Percentiles rank a stretch among this genome's conserved stretches.
Evolutionary conservation across 805 yeast genomes (phyloP).

Genomic region (Candida maesae): DNA sequence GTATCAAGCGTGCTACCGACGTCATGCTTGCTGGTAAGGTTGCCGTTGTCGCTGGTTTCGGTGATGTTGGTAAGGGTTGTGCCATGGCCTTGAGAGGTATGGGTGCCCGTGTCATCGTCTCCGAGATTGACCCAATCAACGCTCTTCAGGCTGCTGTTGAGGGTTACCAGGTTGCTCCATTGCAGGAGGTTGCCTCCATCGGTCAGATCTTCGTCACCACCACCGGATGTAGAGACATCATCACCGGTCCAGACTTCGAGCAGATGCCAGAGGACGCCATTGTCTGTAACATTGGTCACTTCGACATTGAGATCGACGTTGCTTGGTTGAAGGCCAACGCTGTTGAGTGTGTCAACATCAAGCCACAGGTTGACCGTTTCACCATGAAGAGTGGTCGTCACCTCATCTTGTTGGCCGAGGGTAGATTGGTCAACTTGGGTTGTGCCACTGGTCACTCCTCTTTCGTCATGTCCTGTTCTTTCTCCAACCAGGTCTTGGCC

Average conservation of each 20-base stretch:
- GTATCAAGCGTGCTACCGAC: conserved; percentile 99
- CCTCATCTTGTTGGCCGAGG: conserved; percentile 94
- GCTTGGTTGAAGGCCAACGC: conserved; percentile 98
- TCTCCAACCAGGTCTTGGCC: conserved; percentile 99
- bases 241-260: conserved; percentile 81
- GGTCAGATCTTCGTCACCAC: conserved; percentile 99
- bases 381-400: conserved; percentile 86
- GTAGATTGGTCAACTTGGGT: conserved; percentile 98
- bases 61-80: conserved; percentile 99
- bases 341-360: conserved; percentile 89
- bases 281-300: conserved; percentile 99
- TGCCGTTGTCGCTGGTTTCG: conserved; percentile 98
- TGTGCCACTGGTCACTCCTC: conserved; percentile 99
- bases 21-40: conserved; percentile 99
- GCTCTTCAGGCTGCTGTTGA: conserved; percentile 99
- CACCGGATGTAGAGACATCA: conserved; percentile 98
- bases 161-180: conserved; percentile 94
- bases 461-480: conserved; percentile 98
- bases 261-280: conserved; percentile 99
- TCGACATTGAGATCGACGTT: conserved; percentile 98
- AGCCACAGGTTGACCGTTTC: conserved; percentile 99
- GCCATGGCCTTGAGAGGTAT: conserved; percentile 97
- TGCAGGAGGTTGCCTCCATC: conserved; percentile 86
- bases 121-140: conserved; percentile 98
- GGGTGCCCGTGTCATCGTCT: conserved; percentile 98